A percentile compares a stretch with the other conserved stretches of the same genome.
Evolutionary conservation across 768 basidiomycete species (phyloP).

Genomic region (Cystobasidium ongulense): DNA sequence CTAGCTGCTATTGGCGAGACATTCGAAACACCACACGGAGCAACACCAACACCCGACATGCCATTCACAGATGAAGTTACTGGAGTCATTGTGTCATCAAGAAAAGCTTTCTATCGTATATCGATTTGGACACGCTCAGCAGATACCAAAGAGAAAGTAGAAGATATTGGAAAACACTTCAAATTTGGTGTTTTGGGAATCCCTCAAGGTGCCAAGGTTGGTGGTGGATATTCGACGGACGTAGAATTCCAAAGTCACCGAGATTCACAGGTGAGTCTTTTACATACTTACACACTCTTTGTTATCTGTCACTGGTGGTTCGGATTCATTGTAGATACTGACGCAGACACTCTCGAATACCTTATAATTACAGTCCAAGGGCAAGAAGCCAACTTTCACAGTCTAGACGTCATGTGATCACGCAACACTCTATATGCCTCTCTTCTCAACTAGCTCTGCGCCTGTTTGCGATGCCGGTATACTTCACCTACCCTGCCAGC

Average conservation of each 20-base stretch:
- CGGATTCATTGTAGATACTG: too few species aligned
- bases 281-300: neutral
- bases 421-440: too few species aligned
- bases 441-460: too few species aligned
- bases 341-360: neutral
- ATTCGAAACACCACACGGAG: slow-evolving; percentile 70
- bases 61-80: slow-evolving; percentile 52
- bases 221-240: slow-evolving; percentile 39
- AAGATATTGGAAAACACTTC: slow-evolving; percentile 55
- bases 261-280: slow-evolving; percentile 35
- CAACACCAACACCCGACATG: slow-evolving; percentile 48
- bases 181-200: slow-evolving; percentile 81
- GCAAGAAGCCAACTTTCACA: slow-evolving; percentile 26
- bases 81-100: slow-evolving; percentile 87
- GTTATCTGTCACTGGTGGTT: neutral
- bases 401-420: too few species aligned
- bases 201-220: slow-evolving; percentile 31
- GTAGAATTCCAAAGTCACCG: slow-evolving; percentile 42
- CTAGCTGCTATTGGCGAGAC: slow-evolving; percentile 98
- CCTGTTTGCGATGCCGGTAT: too few species aligned
- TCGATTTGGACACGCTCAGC: slow-evolving; percentile 95
- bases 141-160: slow-evolving; percentile 40
- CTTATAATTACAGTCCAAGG: slow-evolving; percentile 2
- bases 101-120: slow-evolving; percentile 89
- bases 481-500: too few species aligned